These are phyloP conservation scores for Bacterosira constricta DNA, from an alignment of 108 stramenopile species.

Conservation along the genomic window DNA sequence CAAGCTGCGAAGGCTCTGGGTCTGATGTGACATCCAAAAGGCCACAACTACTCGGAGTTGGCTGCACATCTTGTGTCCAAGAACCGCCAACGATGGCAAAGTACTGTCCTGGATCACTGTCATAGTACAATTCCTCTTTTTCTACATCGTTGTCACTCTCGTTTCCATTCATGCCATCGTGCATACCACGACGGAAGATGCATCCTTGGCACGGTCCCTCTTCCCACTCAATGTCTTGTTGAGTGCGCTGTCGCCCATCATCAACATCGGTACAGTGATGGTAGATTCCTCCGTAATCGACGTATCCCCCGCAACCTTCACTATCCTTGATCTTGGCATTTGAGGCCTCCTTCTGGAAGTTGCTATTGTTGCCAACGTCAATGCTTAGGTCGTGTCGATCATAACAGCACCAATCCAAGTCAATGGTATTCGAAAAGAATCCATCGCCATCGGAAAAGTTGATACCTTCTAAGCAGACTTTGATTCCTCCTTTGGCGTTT, in stretches of 20 bases:
- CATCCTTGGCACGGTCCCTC: constrained; percentile 42
- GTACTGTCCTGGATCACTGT: constrained; percentile 43
- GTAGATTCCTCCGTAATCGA: constrained; percentile 36
- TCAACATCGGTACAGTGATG: constrained; percentile 12
- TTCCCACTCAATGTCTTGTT: background rate
- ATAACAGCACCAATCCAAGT: constrained; percentile 21
- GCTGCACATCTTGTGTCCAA: background rate
- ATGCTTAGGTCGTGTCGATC: background rate
- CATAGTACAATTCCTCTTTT: constrained; percentile 42
- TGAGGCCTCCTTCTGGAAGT: background rate
- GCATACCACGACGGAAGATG: constrained; percentile 30
- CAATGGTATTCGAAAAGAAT: constrained; percentile 2
- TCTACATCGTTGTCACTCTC: background rate
- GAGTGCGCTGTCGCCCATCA: background rate
- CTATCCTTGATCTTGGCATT: background rate
- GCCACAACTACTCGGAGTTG: background rate
- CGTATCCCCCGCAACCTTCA: constrained; percentile 32
- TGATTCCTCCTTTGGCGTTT: background rate
- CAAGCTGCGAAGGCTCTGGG: background rate
- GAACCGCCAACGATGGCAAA: background rate
- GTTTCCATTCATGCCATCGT: constrained; percentile 1
- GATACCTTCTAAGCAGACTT: background rate
- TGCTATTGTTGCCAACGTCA: background rate
- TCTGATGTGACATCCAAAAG: background rate
- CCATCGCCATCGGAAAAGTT: background rate